Evolutionary conservation across 352 stramenopile species (phyloP).

Genomic region (Phytophthora agathidicida): DNA sequence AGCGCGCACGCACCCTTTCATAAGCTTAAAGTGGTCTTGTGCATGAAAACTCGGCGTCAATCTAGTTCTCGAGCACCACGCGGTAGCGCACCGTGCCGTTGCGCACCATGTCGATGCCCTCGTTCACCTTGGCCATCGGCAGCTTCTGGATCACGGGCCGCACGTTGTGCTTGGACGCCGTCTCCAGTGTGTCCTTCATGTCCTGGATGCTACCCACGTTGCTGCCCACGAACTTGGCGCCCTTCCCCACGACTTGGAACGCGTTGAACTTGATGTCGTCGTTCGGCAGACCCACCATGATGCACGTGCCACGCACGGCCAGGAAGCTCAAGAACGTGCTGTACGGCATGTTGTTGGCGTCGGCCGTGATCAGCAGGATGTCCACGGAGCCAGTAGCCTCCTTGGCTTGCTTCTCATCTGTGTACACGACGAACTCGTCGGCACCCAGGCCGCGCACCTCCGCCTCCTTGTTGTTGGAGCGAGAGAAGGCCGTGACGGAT

Average conservation of each 20-base stretch:
- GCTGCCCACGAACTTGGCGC: slow-evolving; percentile 58
- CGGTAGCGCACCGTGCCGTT: slow-evolving; percentile 54
- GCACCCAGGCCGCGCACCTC: slow-evolving; percentile 63
- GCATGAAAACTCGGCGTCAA: neutral
- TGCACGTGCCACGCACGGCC: slow-evolving; percentile 52
- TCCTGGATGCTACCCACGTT: slow-evolving; percentile 51
- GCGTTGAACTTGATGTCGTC: slow-evolving; percentile 63
- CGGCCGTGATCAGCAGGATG: slow-evolving; percentile 75
- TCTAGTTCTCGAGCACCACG: slow-evolving; percentile 56
- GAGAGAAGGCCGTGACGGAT: slow-evolving; percentile 70
- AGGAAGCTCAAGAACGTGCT: slow-evolving; percentile 65
- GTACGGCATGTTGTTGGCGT: slow-evolving; percentile 61
- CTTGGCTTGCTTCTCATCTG: slow-evolving; percentile 41
- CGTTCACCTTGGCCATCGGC: slow-evolving; percentile 50
- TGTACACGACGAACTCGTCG: slow-evolving; percentile 64
- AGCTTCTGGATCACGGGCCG: slow-evolving; percentile 54
- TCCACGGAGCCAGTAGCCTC: slow-evolving; percentile 49
- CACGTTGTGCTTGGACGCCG: slow-evolving; percentile 80
- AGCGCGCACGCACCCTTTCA: neutral
- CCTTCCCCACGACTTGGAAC: slow-evolving; percentile 49
- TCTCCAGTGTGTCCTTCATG: slow-evolving; percentile 85
- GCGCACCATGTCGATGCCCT: slow-evolving; percentile 50
- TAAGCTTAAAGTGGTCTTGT: slow-evolving; percentile 13
- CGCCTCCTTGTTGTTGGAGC: slow-evolving; percentile 62
- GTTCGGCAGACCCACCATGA: slow-evolving; percentile 75